phyloP scores from a whole-genome alignment of 768 basidiomycete genomes.

The Lactarius deliciosus region DNA sequence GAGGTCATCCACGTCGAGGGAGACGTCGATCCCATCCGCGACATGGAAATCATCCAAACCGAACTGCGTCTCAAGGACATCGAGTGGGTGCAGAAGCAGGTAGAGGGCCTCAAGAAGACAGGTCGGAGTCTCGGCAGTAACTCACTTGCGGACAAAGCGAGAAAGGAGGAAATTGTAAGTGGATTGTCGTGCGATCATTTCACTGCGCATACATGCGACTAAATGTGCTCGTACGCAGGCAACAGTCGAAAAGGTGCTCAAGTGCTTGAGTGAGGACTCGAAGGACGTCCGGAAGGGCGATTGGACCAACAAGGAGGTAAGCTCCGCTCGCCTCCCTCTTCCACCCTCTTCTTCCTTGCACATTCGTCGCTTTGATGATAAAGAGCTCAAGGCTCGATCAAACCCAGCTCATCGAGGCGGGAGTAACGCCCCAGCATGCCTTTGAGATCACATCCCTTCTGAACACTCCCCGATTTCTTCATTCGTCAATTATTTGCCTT shows the following conservation, averaged over 20 bases:
- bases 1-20: conserved; percentile 99
- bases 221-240: conserved; percentile 47
- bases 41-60: conserved; percentile 96
- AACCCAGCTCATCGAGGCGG: conserved; percentile 97
- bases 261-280: conserved; percentile 71
- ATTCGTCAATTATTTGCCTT: background rate
- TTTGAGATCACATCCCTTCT: conserved; percentile 53
- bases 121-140: conserved; percentile 69
- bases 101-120: conserved; percentile 75
- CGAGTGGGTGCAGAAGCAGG: conserved; percentile 94
- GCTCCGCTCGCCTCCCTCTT: conserved; percentile 31
- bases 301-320: conserved; percentile 96
- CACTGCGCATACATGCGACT: background rate
- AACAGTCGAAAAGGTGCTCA: conserved; percentile 80
- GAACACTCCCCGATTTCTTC: conserved; percentile 9
- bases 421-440: conserved; percentile 83
- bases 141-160: conserved; percentile 89
- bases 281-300: conserved; percentile 92
- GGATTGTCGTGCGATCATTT: conserved; percentile 2
- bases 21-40: conserved; percentile 91
- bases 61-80: conserved; percentile 96
- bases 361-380: conserved; percentile 54
- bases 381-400: conserved; percentile 73
- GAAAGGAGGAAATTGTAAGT: conserved; percentile 91
- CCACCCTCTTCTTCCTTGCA: conserved; percentile 5